Evolutionary conservation across 257 asterid genomes (phyloP), one percentile per base, ranked within the genome.

Genomic region (Scutellaria minor): DNA sequence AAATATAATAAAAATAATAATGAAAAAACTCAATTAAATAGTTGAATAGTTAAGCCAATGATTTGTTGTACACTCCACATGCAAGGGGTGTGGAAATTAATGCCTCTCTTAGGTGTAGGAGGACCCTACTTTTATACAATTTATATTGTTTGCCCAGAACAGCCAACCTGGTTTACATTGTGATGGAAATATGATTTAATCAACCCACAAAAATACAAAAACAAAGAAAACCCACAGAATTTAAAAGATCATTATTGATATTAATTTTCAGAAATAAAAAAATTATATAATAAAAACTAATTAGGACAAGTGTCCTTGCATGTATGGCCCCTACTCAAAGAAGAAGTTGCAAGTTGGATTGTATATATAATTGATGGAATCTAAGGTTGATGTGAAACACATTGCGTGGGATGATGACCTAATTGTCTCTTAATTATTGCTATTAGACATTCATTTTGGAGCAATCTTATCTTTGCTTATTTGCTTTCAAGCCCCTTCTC

Each of bases 351-450:
- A 55, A 44, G 50, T 41, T 42, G 61, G 22, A 56, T 15, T 8
- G 73, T 31, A 56, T 72, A 73, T 73, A 72, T 52, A 60, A 50
- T 52, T n/a, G 58, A 47, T 53, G 42, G 66, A 73, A 44, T 53
- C 48, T 31, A 53, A 27, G 24, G 5, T 60, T 8, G 14, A 42
- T 1, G 72, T 31, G 44, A 69, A 44, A 71, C 69, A 71, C n/a
- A 47, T 69, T 47, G 11, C 24, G 66, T 56, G 68, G 68, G 68
- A 5, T 48, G 7, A 57, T 66, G 6, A 18, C 60, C 9, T 70
- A 70, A 70, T 55, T 64, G 47, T 55, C 57, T 24, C 66, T 57
- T 72, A 65, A 77, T 77, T 71, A 77, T 65, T 65, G 68, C 74
- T 53, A 71, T 64, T 39, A 11, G 7, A 64, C 64, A 77, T 54